A percentile compares a stretch with the other conserved stretches of the same genome.
Evolutionary conservation across 306 rosid genomes (phyloP).

Genomic region (Vigna trinervia): DNA sequence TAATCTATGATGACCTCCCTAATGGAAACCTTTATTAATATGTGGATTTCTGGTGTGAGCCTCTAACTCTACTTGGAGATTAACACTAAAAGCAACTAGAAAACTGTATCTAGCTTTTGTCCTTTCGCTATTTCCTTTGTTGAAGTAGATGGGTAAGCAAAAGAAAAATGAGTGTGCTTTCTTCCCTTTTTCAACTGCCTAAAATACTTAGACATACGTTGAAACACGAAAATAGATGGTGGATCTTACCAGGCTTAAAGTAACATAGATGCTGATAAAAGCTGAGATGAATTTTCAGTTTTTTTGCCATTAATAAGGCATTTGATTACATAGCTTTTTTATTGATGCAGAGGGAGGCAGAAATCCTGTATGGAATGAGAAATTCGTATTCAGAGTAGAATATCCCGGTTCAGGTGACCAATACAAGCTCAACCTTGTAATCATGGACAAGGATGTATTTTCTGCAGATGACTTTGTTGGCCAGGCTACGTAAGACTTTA

Average conservation of each 20-base stretch:
- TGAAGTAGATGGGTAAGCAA: background rate
- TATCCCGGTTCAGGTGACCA: slow-evolving; percentile 79
- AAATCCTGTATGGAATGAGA: slow-evolving; percentile 85
- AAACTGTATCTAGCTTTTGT: background rate
- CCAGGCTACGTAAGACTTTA: slow-evolving; percentile 65
- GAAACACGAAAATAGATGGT: background rate
- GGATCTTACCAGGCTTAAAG: background rate
- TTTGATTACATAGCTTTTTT: background rate
- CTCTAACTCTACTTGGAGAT: background rate
- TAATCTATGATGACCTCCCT: background rate
- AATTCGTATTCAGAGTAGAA: slow-evolving; percentile 68
- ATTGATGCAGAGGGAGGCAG: slow-evolving; percentile 69
- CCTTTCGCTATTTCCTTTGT: background rate
- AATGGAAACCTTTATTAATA: background rate
- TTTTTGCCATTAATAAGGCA: background rate
- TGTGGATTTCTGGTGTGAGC: background rate
- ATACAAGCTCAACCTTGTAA: slow-evolving; percentile 68
- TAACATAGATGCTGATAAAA: slow-evolving; percentile 19
- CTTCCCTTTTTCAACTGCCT: background rate
- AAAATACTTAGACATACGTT: background rate
- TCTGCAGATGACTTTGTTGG: slow-evolving; percentile 77
- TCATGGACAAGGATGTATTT: slow-evolving; percentile 84
- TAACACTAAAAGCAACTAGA: background rate
- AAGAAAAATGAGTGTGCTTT: slow-evolving; percentile 9
- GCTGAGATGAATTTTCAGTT: background rate